A percentile compares a stretch with the other conserved stretches of the same genome.
Conservation (phyloP, 352 stramenopile species). For the Phytopythium aichiense region DNA sequence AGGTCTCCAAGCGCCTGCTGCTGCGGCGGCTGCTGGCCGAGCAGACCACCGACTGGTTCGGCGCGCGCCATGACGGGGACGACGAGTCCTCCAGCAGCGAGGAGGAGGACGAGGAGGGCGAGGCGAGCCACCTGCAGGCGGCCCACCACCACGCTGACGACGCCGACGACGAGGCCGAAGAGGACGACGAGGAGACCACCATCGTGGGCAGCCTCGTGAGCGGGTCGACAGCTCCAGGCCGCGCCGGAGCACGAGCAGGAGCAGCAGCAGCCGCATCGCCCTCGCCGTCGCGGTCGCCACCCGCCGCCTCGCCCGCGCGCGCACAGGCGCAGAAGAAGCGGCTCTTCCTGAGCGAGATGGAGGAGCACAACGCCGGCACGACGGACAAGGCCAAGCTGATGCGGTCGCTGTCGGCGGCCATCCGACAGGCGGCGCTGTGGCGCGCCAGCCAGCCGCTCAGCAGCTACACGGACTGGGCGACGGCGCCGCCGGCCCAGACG, state of each 20-base stretch:
- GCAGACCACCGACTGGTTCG: slow-evolving; percentile 46
- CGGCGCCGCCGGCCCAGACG: slow-evolving; percentile 44
- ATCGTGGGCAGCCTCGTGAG: slow-evolving; percentile 77
- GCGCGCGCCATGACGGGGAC: slow-evolving; percentile 15
- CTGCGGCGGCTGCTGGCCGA: slow-evolving; percentile 72
- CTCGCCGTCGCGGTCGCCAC: too few relatives aligned
- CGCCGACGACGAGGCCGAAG: slow-evolving; percentile 39
- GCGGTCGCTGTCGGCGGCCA: slow-evolving; percentile 69
- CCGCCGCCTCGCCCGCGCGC: slow-evolving; percentile 6
- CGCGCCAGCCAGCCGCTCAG: slow-evolving; percentile 67
- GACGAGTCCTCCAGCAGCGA: slow-evolving; percentile 79
- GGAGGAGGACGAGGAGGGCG: slow-evolving; percentile 45
- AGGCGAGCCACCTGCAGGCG: slow-evolving; percentile 6
- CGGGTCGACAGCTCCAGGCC: slow-evolving; percentile 53
- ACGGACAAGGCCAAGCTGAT: slow-evolving; percentile 63
- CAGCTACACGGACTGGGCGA: slow-evolving; percentile 65
- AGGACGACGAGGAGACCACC: slow-evolving; percentile 78
- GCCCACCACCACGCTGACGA: slow-evolving; percentile 42
- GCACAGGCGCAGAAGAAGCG: slow-evolving; percentile 16
- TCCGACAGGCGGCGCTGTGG: slow-evolving; percentile 77
- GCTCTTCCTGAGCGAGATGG: slow-evolving; percentile 68
- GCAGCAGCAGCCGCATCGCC: not conserved
- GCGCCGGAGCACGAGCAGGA: slow-evolving; percentile 15
- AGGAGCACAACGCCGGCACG: slow-evolving; percentile 52
- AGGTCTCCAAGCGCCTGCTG: slow-evolving; percentile 77